Conservation (phyloP, 139 green algal species). For the Monoraphidium neglectum region DNA sequence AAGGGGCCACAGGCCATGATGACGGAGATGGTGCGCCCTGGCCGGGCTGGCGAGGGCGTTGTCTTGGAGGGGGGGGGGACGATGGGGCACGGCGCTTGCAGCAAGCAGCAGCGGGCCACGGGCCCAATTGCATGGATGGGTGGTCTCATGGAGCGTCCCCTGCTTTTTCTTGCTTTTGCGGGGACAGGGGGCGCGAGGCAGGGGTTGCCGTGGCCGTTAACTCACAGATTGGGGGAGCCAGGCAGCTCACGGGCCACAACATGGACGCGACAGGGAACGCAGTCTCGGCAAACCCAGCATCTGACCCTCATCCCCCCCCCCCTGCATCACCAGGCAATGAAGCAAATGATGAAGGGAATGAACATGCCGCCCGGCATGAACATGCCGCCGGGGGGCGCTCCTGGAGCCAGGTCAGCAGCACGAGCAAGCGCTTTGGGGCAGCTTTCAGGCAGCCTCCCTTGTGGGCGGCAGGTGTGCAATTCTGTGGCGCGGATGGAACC, state of each 20-base stretch:
- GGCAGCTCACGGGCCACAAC: too few relatives aligned
- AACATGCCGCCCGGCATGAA: constrained; percentile 11
- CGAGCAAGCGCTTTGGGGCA: background rate
- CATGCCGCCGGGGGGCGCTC: background rate
- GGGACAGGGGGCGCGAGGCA: too few relatives aligned
- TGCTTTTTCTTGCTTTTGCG: too few relatives aligned
- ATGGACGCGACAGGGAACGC: too few relatives aligned
- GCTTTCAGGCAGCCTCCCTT: background rate
- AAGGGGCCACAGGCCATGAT: constrained; percentile 67
- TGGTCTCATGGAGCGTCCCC: too few relatives aligned
- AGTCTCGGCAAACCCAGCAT: too few relatives aligned
- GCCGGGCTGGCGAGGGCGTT: too few relatives aligned
- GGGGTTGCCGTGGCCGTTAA: too few relatives aligned
- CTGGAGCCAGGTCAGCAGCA: constrained; percentile 21
- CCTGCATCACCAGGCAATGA: constrained; percentile 61
- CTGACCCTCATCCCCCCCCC: too few relatives aligned
- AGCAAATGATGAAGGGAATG: constrained; percentile 61
- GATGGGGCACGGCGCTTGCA: background rate
- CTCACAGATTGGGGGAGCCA: too few relatives aligned
- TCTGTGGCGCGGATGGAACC: background rate
- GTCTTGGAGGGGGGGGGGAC: too few relatives aligned
- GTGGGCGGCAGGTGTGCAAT: background rate
- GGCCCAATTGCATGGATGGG: too few relatives aligned
- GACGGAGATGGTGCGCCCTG: constrained; percentile 58
- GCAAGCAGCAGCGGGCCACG: background rate